A percentile compares a stretch with the other conserved stretches of the same genome.
These are phyloP conservation scores for Paramyrothecium roridum DNA, from an alignment of 2,329 filamentous ascomycete genomes.

Conservation along the genomic window DNA sequence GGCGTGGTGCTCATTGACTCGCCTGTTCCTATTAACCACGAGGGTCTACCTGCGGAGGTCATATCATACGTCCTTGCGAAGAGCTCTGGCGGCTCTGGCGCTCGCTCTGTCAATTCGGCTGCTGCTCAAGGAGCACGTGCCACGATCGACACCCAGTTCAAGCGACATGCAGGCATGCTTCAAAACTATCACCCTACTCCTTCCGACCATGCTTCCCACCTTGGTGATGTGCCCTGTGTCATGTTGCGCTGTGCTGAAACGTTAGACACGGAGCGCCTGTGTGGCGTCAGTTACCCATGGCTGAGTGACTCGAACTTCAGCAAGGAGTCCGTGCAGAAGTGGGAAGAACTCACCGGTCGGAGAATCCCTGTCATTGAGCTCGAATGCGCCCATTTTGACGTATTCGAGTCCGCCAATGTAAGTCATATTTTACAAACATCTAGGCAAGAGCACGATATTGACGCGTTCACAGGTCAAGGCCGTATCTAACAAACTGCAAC, in stretches of 20 bases:
- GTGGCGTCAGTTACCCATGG: slow-evolving; percentile 10
- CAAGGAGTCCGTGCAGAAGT: slow-evolving; percentile 5
- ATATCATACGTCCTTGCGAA: slow-evolving; percentile 5
- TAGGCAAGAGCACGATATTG: not conserved
- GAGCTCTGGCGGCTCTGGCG: not conserved
- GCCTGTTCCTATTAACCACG: slow-evolving; percentile 39
- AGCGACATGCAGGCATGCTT: not conserved
- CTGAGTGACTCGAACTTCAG: not conserved
- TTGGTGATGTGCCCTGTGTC: slow-evolving; percentile 9
- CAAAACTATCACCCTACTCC: not conserved
- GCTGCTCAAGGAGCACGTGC: not conserved
- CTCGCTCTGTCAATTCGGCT: not conserved
- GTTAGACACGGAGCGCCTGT: slow-evolving; percentile 15
- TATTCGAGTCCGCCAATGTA: slow-evolving; percentile 12
- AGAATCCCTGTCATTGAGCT: slow-evolving; percentile 19
- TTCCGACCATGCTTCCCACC: not conserved
- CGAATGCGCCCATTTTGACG: slow-evolving; percentile 23
- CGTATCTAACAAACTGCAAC: not conserved
- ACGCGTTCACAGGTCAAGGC: not conserved
- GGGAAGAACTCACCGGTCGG: slow-evolving; percentile 18
- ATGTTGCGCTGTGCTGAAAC: slow-evolving; percentile 13
- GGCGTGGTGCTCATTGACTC: slow-evolving; percentile 41
- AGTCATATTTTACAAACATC: not conserved
- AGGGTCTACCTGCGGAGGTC: slow-evolving; percentile 37
- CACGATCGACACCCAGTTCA: not conserved